Evolutionary conservation across 306 rosid species (phyloP), one percentile per base, ranked within the genome.

Genomic region (Datisca glomerata): DNA sequence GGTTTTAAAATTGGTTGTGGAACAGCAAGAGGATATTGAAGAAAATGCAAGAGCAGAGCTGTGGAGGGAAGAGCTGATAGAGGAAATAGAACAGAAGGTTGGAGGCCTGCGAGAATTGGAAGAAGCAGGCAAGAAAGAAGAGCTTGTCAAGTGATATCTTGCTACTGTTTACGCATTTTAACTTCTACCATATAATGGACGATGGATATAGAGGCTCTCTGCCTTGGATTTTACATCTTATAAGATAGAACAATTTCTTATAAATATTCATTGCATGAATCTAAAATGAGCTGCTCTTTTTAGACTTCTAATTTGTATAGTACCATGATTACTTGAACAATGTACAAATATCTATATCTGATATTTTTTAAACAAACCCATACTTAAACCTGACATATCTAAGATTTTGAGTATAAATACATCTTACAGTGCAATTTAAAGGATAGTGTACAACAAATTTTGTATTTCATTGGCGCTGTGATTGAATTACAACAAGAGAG

Each of bases 1-100:
- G 11, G 13, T 12, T 17, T 12, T 38, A 3, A 23, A 5, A 6
- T 1, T 18, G 41, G 19, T 56, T 43, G 14, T 1, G 14, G 19
- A 63, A 73, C 80, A 84, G 94, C 94, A 84, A 84, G 94, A 76
- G 5, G 65, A 21, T 19, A 76, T 84, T 43, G 94, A 84, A 71
- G 92, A 80, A 70, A 47, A 53, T 41, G 83, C 92, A 1, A 76
- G 94, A 51, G 74, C 86, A 56, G 83, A 79, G 38, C 34, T 84
- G 16, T 79, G 83, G 92, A 54, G 80, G 2, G 94, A 84, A 65
- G 94, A 84, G 65, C 63, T 84, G 57, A 75, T 84, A 39, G 94
- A 84, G 73, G 94, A 79, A 71, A 84, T 84, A 41, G 94, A 84
- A 45, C 83, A 70, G 51, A 84, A 73, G 67, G 91, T 75, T 45